These are phyloP conservation scores for Monascus ruber DNA, from an alignment of 2,329 filamentous ascomycete genomes.

Conservation along the genomic window DNA sequence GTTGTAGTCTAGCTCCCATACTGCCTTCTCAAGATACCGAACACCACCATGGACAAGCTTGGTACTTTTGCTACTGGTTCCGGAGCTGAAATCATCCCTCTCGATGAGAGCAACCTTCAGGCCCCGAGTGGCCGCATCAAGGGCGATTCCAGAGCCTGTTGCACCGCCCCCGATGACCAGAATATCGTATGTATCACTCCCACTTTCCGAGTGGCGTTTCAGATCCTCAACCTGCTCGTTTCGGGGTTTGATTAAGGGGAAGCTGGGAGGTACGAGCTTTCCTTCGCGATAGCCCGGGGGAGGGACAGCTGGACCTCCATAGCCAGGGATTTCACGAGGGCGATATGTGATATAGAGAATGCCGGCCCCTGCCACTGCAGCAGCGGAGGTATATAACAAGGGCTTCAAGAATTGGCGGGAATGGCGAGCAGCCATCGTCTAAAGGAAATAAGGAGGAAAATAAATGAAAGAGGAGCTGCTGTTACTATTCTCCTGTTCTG, in stretches of 20 bases:
- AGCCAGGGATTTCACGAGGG: slow-evolving; percentile 53
- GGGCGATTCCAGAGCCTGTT: slow-evolving; percentile 67
- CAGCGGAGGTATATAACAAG: slow-evolving; percentile 48
- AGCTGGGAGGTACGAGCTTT: slow-evolving; percentile 43
- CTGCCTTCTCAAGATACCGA: slow-evolving; percentile 73
- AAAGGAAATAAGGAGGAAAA: not conserved
- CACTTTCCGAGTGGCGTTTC: slow-evolving; percentile 28
- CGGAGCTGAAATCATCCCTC: slow-evolving; percentile 70
- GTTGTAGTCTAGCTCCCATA: slow-evolving; percentile 74
- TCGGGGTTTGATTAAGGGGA: slow-evolving; percentile 40
- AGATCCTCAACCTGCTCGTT: slow-evolving; percentile 42
- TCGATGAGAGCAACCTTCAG: slow-evolving; percentile 72
- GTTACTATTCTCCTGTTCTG: too few relatives aligned
- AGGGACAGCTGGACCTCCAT: slow-evolving; percentile 50
- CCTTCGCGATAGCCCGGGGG: slow-evolving; percentile 52
- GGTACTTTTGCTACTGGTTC: slow-evolving; percentile 77
- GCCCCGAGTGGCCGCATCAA: slow-evolving; percentile 68
- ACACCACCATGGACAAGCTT: slow-evolving; percentile 80
- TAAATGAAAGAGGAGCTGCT: too few relatives aligned
- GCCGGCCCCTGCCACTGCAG: slow-evolving; percentile 42
- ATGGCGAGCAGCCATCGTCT: slow-evolving; percentile 29
- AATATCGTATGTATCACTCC: slow-evolving; percentile 56
- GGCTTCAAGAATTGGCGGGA: slow-evolving; percentile 43
- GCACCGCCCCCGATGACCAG: slow-evolving; percentile 70
- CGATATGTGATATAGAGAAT: slow-evolving; percentile 52